These are phyloP conservation scores for Hysterium pulicare DNA, from an alignment of 2,329 filamentous ascomycete species.

Conservation along the genomic window DNA sequence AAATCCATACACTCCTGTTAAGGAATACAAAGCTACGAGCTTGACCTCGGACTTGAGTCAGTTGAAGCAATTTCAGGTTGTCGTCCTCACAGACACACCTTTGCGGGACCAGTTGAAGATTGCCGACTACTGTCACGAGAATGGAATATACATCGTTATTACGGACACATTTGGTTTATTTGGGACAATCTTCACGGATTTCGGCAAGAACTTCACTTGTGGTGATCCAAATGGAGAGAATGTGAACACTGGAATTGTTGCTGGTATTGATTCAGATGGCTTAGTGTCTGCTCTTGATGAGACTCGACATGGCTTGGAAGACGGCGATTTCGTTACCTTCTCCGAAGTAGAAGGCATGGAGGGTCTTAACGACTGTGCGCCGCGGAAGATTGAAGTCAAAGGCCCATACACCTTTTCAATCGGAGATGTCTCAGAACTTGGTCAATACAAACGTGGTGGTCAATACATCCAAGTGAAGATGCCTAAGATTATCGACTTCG, in stretches of 20 bases:
- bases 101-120: constrained; percentile 78
- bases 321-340: constrained; percentile 95
- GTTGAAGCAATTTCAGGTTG: constrained; percentile 86
- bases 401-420: constrained; percentile 96
- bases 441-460: constrained; percentile 82
- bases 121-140: constrained; percentile 89
- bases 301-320: constrained; percentile 89
- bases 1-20: constrained; percentile 92
- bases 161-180: constrained; percentile 92
- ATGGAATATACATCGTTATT: constrained; percentile 85
- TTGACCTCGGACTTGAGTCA: constrained; percentile 73
- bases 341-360: constrained; percentile 93
- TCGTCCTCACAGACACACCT: constrained; percentile 83
- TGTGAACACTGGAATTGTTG: constrained; percentile 81
- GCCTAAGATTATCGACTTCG: constrained; percentile 90
- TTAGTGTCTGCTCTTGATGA: constrained; percentile 92
- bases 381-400: constrained; percentile 88
- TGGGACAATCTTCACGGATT: constrained; percentile 94
- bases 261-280: constrained; percentile 83
- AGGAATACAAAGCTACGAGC: constrained; percentile 62
- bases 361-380: constrained; percentile 74
- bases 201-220: constrained; percentile 88
- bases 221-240: constrained; percentile 90
- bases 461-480: constrained; percentile 97
- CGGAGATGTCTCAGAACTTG: constrained; percentile 82